Percentiles rank a stretch among this genome's conserved stretches.
Conservation (phyloP, 2,329 filamentous ascomycete species). For the Aspergillus eucalypticola region DNA sequence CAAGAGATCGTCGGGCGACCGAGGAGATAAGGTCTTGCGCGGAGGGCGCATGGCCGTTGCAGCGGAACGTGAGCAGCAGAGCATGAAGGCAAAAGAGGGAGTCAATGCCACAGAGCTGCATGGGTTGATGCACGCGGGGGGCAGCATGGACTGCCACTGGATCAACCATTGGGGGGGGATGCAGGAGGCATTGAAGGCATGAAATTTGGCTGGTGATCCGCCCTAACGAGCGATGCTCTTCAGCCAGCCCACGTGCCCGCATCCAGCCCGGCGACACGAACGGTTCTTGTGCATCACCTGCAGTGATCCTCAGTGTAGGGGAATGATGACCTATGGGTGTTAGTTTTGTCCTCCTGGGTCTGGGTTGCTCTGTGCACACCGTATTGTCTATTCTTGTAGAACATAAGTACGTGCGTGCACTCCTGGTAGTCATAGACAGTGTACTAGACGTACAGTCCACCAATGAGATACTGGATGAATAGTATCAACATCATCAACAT, state of each 20-base stretch:
- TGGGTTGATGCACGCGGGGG: conserved; percentile 15
- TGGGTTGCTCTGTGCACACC: too few species aligned
- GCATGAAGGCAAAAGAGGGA: not conserved
- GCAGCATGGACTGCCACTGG: conserved; percentile 9
- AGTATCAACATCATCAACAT: not conserved
- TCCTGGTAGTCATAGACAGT: not conserved
- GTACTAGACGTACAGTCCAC: not conserved
- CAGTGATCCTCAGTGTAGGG: too few species aligned
- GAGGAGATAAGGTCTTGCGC: not conserved
- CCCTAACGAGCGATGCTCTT: not conserved
- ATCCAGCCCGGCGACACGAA: conserved; percentile 4
- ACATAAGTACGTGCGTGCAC: not conserved
- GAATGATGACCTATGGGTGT: too few species aligned
- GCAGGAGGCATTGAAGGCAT: not conserved
- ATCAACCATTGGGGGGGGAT: not conserved
- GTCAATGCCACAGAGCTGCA: conserved; percentile 7
- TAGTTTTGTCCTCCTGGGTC: too few species aligned
- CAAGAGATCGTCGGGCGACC: not conserved
- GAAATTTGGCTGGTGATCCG: not conserved
- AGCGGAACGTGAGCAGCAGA: not conserved
- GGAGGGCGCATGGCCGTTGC: not conserved
- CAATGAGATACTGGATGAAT: too few species aligned
- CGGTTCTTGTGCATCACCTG: too few species aligned
- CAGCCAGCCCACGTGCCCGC: conserved; percentile 13
- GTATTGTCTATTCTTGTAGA: not conserved